Conservation (phyloP, 208 protist species). For the Trichomonas vaginalis region DNA sequence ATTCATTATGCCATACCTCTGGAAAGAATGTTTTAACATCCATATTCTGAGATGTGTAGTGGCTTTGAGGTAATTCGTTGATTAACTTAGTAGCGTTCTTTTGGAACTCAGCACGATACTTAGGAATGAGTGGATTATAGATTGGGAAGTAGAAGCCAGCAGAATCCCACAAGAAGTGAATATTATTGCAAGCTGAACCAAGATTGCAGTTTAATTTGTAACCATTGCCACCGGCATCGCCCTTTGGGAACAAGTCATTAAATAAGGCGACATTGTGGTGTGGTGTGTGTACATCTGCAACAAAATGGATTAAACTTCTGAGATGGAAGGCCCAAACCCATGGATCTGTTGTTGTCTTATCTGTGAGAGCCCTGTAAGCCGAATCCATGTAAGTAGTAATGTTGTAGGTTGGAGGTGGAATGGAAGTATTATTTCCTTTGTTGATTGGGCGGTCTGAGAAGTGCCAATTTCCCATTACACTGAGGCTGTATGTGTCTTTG, state of each 20-base stretch:
- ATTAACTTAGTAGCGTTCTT: not conserved
- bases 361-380: not conserved
- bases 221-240: not conserved
- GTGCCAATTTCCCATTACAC: not conserved
- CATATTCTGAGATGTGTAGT: not conserved
- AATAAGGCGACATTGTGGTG: not conserved
- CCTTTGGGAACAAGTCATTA: not conserved
- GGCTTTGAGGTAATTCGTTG: not conserved
- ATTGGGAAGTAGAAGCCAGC: not conserved
- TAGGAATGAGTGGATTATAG: not conserved
- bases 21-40: not conserved
- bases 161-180: slow-evolving; percentile 12
- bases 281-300: not conserved
- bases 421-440: not conserved
- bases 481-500: not conserved
- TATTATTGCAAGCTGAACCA: slow-evolving; percentile 8
- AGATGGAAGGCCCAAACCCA: not conserved
- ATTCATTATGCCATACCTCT: not conserved
- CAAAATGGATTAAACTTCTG: not conserved
- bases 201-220: not conserved
- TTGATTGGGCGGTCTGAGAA: not conserved
- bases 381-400: not conserved
- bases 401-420: not conserved
- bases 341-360: not conserved
- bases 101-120: not conserved